Evolutionary conservation across 768 basidiomycete species (phyloP).

Genomic region (Podaxis sp.): DNA sequence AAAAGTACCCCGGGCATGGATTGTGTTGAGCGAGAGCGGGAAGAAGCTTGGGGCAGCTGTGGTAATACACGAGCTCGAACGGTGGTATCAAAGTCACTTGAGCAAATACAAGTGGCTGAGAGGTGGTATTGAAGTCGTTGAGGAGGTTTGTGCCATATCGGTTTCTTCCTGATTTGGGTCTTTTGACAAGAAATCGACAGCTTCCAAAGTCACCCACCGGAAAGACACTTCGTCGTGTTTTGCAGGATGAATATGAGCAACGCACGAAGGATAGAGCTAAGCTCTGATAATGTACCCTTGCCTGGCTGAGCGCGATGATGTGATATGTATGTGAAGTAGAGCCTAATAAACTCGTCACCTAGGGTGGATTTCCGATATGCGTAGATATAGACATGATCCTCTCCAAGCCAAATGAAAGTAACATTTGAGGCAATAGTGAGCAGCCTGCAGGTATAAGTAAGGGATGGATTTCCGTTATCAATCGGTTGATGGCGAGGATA

Average conservation of each 20-base stretch:
- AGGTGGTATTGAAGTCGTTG: slow-evolving; percentile 66
- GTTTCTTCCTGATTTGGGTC: neutral
- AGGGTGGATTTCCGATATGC: too few species aligned
- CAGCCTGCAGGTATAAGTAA: too few species aligned
- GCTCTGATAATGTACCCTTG: slow-evolving; percentile 21
- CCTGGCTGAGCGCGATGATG: too few species aligned
- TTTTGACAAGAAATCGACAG: slow-evolving; percentile 28
- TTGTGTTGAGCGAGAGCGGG: slow-evolving; percentile 61
- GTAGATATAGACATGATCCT: too few species aligned
- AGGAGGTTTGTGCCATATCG: slow-evolving; percentile 46
- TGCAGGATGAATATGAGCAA: slow-evolving; percentile 60
- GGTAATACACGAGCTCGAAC: slow-evolving; percentile 48
- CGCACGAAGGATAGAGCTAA: slow-evolving; percentile 25
- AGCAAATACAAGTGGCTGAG: slow-evolving; percentile 77
- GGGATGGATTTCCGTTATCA: too few species aligned
- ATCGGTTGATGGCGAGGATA: too few species aligned
- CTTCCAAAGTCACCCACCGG: slow-evolving; percentile 77
- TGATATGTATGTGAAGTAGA: too few species aligned
- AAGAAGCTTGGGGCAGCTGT: slow-evolving; percentile 41
- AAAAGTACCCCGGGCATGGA: slow-evolving; percentile 74
- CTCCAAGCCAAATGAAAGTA: too few species aligned
- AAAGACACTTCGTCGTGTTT: slow-evolving; percentile 60
- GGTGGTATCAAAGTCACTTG: slow-evolving; percentile 60
- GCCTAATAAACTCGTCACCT: too few species aligned
- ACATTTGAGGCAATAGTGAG: too few species aligned